phyloP scores from a whole-genome alignment of 305 asterid species.

The Coffea humblotiana region DNA sequence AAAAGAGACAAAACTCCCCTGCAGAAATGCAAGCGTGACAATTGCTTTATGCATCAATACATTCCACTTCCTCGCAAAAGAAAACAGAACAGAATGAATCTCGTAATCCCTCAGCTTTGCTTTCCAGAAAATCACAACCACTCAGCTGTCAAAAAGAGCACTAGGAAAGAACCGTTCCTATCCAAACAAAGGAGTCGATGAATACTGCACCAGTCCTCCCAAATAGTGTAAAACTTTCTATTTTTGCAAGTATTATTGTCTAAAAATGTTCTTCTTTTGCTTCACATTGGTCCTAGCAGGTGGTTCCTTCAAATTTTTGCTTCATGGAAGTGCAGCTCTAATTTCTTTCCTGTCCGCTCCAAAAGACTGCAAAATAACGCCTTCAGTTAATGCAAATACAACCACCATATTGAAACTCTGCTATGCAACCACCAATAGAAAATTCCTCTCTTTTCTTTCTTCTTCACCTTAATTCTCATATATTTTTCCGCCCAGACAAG shows the following conservation, averaged over 20 bases:
- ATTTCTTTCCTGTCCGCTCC: conserved; percentile 92
- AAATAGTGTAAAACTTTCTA: neutral
- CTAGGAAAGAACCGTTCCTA: conserved; percentile 1
- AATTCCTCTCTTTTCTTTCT: neutral
- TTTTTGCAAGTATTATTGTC: conserved; percentile 9
- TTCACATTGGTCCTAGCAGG: conserved; percentile 4
- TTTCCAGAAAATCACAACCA: conserved; percentile 13
- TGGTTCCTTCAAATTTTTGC: neutral
- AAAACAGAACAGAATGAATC: neutral
- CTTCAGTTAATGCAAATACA: neutral
- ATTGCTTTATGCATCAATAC: neutral
- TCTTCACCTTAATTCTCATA: neutral
- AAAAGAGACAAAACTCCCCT: neutral
- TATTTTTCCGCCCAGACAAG: neutral
- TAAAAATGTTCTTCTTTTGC: neutral
- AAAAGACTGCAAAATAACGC: conserved; percentile 53
- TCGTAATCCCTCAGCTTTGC: neutral
- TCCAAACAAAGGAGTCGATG: neutral
- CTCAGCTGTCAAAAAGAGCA: conserved; percentile 2
- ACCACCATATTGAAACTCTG: neutral
- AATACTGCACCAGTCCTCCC: neutral
- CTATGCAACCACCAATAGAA: neutral
- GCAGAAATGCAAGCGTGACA: neutral
- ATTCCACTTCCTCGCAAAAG: neutral
- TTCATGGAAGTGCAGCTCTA: conserved; percentile 74